These are phyloP conservation scores for Entomortierella parvispora DNA, from an alignment of 192 early-diverging fungal genomes.

Conservation along the genomic window DNA sequence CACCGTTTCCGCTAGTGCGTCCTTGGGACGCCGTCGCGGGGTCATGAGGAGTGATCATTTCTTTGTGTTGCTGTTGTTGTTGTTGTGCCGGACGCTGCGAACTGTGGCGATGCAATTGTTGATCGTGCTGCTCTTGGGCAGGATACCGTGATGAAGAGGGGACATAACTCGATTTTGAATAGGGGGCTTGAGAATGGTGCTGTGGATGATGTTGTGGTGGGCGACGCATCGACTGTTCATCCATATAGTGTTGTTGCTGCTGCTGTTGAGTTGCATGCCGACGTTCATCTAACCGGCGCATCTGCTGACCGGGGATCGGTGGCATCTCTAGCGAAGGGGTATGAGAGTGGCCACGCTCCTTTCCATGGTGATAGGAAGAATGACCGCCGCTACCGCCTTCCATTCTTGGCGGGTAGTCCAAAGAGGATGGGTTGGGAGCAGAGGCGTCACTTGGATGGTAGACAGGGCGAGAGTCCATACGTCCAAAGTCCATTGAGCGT, in stretches of 20 bases:
- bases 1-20: background rate
- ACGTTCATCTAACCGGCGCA: constrained; percentile 22
- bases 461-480: constrained; percentile 20
- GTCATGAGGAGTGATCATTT: constrained; percentile 1
- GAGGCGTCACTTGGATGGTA: constrained; percentile 14
- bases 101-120: background rate
- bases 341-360: constrained; percentile 22
- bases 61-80: too few relatives aligned
- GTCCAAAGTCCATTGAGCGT: constrained; percentile 45
- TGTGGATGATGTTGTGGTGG: constrained; percentile 9
- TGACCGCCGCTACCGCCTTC: constrained; percentile 4
- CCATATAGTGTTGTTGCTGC: background rate
- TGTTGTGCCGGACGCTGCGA: too few relatives aligned
- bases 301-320: constrained; percentile 19
- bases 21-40: background rate
- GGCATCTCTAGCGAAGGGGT: constrained; percentile 29
- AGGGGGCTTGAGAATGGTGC: background rate
- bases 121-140: background rate
- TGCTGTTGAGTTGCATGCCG: background rate
- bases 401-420: constrained; percentile 10
- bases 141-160: background rate
- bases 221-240: constrained; percentile 8
- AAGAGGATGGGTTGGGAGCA: constrained; percentile 9
- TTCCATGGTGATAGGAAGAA: constrained; percentile 5
- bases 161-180: constrained; percentile 1